Percentiles rank a stretch among this genome's conserved stretches.
Conservation (phyloP, 1,284 basidiomycete species). For the Hemileia vastatrix region DNA sequence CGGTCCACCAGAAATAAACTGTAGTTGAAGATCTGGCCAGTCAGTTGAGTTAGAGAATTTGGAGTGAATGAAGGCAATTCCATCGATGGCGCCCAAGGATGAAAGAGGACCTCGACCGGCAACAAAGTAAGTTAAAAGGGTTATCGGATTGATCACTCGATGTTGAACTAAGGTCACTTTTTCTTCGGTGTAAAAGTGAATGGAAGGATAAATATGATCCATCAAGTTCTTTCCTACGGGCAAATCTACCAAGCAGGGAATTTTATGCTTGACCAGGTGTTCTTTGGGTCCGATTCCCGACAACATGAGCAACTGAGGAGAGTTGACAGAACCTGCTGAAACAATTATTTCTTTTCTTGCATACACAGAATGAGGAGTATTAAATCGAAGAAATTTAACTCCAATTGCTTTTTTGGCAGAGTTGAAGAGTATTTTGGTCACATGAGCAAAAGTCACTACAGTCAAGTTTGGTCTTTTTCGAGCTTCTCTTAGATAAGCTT, state of each 20-base stretch:
- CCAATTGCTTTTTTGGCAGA: background rate
- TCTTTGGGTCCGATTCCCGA: slow-evolving; percentile 58
- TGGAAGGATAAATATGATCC: too few species aligned
- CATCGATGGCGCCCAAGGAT: too few species aligned
- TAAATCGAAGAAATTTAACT: slow-evolving; percentile 12
- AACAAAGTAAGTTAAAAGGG: too few species aligned
- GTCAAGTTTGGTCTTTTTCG: slow-evolving; percentile 1
- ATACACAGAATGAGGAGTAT: too few species aligned
- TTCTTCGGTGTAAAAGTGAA: too few species aligned
- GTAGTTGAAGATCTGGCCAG: background rate
- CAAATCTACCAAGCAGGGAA: slow-evolving; percentile 52
- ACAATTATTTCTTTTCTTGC: too few species aligned
- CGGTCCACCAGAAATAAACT: background rate
- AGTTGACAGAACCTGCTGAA: too few species aligned
- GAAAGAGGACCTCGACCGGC: too few species aligned
- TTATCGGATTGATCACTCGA: too few species aligned
- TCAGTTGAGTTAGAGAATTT: too few species aligned
- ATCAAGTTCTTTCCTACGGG: slow-evolving; percentile 56
- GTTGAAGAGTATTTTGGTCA: slow-evolving; percentile 6
- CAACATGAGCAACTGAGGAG: slow-evolving; percentile 60
- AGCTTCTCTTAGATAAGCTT: background rate
- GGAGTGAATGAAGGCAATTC: too few species aligned
- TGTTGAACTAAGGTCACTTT: too few species aligned
- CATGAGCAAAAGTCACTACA: background rate
- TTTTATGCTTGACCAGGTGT: slow-evolving; percentile 50